phyloP scores from a whole-genome alignment of 2,329 filamentous ascomycete species.

The Fusarium verticillioides region DNA sequence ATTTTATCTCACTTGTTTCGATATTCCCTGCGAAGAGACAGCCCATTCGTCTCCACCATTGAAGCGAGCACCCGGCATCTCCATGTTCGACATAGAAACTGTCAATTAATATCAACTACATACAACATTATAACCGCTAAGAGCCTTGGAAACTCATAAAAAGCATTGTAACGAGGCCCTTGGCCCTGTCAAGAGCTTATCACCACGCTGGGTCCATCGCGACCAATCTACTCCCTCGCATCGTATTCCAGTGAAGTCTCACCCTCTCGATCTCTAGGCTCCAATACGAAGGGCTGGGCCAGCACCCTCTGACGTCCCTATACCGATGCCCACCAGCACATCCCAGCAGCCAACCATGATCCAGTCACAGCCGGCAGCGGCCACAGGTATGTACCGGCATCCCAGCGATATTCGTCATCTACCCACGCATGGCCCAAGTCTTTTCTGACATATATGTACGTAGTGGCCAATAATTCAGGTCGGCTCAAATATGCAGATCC shows the following conservation, averaged over 20 bases:
- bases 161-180: constrained; percentile 6
- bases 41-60: constrained; percentile 19
- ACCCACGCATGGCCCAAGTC: constrained; percentile 14
- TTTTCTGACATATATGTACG: constrained; percentile 31
- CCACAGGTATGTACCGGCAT: constrained; percentile 40
- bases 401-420: constrained; percentile 19
- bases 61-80: constrained; percentile 18
- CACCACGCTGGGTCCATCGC: constrained; percentile 12
- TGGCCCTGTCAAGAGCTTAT: constrained; percentile 7
- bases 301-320: constrained; percentile 19
- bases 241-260: constrained; percentile 8
- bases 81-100: constrained; percentile 18
- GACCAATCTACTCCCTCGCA: constrained; percentile 6
- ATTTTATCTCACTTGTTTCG: not conserved
- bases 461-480: constrained; percentile 49
- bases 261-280: constrained; percentile 16
- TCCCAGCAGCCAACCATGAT: constrained; percentile 44
- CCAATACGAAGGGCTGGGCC: constrained; percentile 32
- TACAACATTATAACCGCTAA: constrained; percentile 18
- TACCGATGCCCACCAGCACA: constrained; percentile 29
- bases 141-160: constrained; percentile 16
- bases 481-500: constrained; percentile 77
- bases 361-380: constrained; percentile 37
- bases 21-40: constrained; percentile 23
- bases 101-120: constrained; percentile 16